These are phyloP conservation scores for Gastrolobium bilobum DNA, from an alignment of 306 rosid genomes.

Conservation along the genomic window DNA sequence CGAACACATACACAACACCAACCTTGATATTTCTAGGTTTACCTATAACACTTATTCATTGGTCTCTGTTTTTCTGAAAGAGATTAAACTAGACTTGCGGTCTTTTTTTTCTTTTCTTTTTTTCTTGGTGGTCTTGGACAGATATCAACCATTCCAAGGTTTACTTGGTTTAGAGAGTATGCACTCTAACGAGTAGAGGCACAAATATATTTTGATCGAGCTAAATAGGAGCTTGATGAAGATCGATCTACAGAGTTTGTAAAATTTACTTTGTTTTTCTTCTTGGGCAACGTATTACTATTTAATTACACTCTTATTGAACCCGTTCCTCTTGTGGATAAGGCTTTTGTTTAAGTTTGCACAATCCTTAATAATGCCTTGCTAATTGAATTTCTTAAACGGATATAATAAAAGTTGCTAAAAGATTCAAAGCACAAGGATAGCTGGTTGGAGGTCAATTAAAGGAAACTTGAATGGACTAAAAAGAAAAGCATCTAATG, in stretches of 20 bases:
- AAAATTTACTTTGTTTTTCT: neutral
- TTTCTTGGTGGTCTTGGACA: neutral
- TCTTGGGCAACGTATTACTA: neutral
- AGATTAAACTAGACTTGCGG: neutral
- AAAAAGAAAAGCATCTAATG: slow-evolving; percentile 44
- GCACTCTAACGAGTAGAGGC: slow-evolving; percentile 5
- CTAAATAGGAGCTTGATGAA: neutral
- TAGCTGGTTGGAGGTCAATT: slow-evolving; percentile 45
- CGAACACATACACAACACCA: neutral
- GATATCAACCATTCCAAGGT: neutral
- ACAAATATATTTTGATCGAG: neutral
- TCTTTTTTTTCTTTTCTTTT: neutral
- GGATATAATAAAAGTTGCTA: slow-evolving; percentile 4
- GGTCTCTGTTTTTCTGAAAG: neutral
- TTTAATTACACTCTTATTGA: slow-evolving; percentile 1
- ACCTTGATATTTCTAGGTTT: slow-evolving; percentile 32
- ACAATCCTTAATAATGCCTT: slow-evolving; percentile 7
- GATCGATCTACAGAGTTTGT: neutral
- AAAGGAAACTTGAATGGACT: slow-evolving; percentile 44
- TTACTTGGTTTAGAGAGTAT: neutral
- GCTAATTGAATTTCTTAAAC: slow-evolving; percentile 31
- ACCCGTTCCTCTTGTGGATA: slow-evolving; percentile 20
- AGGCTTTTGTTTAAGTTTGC: slow-evolving; percentile 32
- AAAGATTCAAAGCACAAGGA: slow-evolving; percentile 36
- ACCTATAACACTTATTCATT: neutral